These are phyloP conservation scores for Candida arabinofermentans DNA, from an alignment of 805 yeast genomes.

Conservation along the genomic window DNA sequence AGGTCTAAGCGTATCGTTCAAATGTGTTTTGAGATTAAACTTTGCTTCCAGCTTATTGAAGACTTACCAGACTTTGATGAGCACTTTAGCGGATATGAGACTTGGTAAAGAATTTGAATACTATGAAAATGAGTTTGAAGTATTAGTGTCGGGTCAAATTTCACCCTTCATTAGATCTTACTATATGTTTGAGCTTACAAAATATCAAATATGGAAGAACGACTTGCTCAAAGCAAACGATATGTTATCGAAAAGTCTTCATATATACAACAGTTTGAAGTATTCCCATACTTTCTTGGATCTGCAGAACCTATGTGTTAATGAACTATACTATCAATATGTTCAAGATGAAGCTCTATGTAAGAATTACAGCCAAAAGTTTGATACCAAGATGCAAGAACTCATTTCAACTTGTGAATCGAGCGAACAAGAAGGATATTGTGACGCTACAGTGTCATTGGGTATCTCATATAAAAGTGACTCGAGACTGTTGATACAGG, in stretches of 20 bases:
- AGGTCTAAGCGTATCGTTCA: conserved; percentile 20
- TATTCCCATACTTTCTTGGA: conserved; percentile 14
- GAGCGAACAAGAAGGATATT: not conserved
- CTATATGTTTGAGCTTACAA: conserved; percentile 18
- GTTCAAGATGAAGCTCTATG: conserved; percentile 8
- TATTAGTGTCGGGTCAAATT: conserved; percentile 30
- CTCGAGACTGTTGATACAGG: not conserved
- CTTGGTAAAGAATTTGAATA: conserved; percentile 54
- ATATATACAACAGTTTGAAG: conserved; percentile 8
- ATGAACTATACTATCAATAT: conserved; percentile 17
- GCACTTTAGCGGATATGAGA: conserved; percentile 45
- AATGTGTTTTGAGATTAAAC: conserved; percentile 30
- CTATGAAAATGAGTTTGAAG: conserved; percentile 47
- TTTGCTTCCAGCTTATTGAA: conserved; percentile 33
- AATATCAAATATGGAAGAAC: conserved; percentile 18
- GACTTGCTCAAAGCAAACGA: conserved; percentile 11
- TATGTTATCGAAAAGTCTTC: conserved; percentile 7
- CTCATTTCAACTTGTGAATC: not conserved
- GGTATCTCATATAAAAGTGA: too few relatives aligned
- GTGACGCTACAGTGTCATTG: too few relatives aligned
- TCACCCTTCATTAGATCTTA: conserved; percentile 25
- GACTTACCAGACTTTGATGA: conserved; percentile 38
- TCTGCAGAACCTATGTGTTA: conserved; percentile 10
- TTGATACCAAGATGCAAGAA: conserved; percentile 11
- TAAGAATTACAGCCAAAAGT: conserved; percentile 6